Percentiles rank a stretch among this genome's conserved stretches.
These are phyloP conservation scores for Alternaria conjuncta DNA, from an alignment of 2,329 filamentous ascomycete species.

Conservation along the genomic window DNA sequence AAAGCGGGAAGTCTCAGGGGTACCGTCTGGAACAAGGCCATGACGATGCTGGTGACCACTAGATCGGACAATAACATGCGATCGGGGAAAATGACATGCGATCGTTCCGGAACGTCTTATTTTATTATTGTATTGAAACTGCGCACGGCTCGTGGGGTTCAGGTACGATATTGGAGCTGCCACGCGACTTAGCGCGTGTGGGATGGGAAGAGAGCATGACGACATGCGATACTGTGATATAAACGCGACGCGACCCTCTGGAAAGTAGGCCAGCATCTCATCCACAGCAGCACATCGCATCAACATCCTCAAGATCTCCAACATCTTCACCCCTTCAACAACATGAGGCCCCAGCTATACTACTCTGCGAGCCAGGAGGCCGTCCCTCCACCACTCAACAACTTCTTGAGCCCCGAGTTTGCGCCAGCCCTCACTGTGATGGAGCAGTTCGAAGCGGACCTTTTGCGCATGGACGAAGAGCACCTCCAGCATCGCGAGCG, in stretches of 20 bases:
- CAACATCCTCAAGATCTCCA: neutral
- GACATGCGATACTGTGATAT: constrained; percentile 5
- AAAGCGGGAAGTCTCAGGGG: constrained; percentile 2
- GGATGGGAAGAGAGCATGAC: constrained; percentile 9
- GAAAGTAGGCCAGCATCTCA: neutral
- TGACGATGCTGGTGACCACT: constrained; percentile 44
- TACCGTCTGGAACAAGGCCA: neutral
- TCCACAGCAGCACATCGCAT: neutral
- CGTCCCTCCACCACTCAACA: constrained; percentile 6
- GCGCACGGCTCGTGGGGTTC: constrained; percentile 6
- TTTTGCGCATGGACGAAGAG: constrained; percentile 13
- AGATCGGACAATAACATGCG: constrained; percentile 43
- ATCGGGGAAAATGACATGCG: constrained; percentile 34
- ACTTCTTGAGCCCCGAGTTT: constrained; percentile 7
- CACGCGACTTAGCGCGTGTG: constrained; percentile 10
- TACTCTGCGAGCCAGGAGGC: constrained; percentile 7
- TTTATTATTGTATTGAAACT: constrained; percentile 11
- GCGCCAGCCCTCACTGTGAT: constrained; percentile 9
- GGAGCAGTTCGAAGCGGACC: constrained; percentile 10
- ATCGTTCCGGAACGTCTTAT: neutral
- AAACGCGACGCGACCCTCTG: neutral
- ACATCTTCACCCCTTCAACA: neutral
- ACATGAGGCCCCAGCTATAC: neutral
- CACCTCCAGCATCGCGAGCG: constrained; percentile 7
- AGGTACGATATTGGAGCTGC: constrained; percentile 3